A percentile compares a stretch with the other conserved stretches of the same genome.
Evolutionary conservation across 129 eudicot genomes (phyloP).

Genomic region (Flaveria linearis): DNA sequence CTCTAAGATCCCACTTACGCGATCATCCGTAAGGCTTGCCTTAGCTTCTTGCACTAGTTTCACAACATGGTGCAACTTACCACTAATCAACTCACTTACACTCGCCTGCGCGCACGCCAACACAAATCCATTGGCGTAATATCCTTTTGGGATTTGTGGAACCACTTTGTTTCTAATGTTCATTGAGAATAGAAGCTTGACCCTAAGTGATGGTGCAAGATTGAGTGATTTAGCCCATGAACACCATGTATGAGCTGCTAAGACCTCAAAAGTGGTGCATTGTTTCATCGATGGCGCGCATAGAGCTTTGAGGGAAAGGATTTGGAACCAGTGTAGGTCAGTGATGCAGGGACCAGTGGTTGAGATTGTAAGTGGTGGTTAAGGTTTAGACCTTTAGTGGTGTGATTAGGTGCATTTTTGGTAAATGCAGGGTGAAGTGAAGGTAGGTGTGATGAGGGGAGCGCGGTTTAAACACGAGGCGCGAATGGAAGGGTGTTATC

Average conservation of each 20-base stretch:
- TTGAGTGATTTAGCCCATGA: slow-evolving; percentile 78
- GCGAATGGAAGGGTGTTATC: slow-evolving; percentile 63
- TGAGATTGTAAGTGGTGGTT: slow-evolving; percentile 60
- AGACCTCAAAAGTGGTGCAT: slow-evolving; percentile 78
- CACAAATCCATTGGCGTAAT: slow-evolving; percentile 86
- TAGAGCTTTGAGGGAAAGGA: slow-evolving; percentile 56
- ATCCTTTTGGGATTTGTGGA: slow-evolving; percentile 64
- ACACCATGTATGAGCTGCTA: slow-evolving; percentile 94
- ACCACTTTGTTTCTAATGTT: slow-evolving; percentile 54
- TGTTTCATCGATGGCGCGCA: slow-evolving; percentile 54
- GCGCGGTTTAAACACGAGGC: slow-evolving; percentile 70
- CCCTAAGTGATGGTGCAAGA: slow-evolving; percentile 47
- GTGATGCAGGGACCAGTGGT: slow-evolving; percentile 64
- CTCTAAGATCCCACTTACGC: slow-evolving; percentile 50
- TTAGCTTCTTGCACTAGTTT: slow-evolving; percentile 77
- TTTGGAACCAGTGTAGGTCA: slow-evolving; percentile 57
- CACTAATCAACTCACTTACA: slow-evolving; percentile 47
- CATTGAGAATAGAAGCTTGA: slow-evolving; percentile 73
- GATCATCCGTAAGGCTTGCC: slow-evolving; percentile 41
- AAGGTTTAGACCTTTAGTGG: slow-evolving; percentile 19
- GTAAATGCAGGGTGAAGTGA: slow-evolving; percentile 50
- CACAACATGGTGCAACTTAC: slow-evolving; percentile 50
- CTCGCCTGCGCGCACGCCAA: slow-evolving; percentile 76
- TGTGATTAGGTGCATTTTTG: slow-evolving; percentile 23
- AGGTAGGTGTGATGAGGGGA: slow-evolving; percentile 42